Percentiles rank a stretch among this genome's conserved stretches.
Evolutionary conservation across 495 filamentous ascomycete species (phyloP).

Genomic region (Hypoxylon trugodes): DNA sequence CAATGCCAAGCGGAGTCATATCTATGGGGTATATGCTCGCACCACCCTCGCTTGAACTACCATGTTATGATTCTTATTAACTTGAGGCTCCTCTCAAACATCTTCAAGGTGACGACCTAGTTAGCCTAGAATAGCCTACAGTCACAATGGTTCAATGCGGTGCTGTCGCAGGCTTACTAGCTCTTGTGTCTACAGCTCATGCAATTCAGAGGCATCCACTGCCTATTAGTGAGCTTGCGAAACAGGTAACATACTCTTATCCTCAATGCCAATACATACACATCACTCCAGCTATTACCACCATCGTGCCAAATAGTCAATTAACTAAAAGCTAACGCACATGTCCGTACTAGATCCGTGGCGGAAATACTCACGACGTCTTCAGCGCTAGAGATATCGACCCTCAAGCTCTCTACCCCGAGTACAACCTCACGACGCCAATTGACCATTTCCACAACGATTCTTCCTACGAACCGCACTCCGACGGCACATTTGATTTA

Average conservation of each 20-base stretch:
- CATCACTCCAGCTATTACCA: neutral
- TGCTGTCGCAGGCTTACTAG: conserved; percentile 20
- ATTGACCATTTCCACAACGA: conserved; percentile 82
- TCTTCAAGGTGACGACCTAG: neutral
- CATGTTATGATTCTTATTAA: conserved; percentile 4
- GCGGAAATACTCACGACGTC: conserved; percentile 19
- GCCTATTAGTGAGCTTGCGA: conserved; percentile 35
- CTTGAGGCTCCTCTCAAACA: neutral
- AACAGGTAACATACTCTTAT: conserved; percentile 23
- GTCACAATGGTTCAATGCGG: conserved; percentile 28
- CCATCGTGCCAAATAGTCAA: neutral
- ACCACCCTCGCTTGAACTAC: conserved; percentile 13
- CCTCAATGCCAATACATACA: neutral
- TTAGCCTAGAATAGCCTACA: neutral
- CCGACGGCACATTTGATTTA: conserved; percentile 63
- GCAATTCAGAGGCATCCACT: conserved; percentile 37
- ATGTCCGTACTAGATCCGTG: conserved; percentile 19
- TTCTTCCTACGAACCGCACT: conserved; percentile 72
- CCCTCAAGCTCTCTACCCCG: conserved; percentile 59
- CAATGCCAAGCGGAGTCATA: conserved; percentile 26
- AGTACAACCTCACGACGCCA: conserved; percentile 70
- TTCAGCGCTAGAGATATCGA: conserved; percentile 47
- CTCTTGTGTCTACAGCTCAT: conserved; percentile 17
- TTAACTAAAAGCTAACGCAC: neutral
- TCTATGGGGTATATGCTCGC: conserved; percentile 22